Evolutionary conservation across 257 asterid species (phyloP).

Genomic region (Solanum gandarillasii): DNA sequence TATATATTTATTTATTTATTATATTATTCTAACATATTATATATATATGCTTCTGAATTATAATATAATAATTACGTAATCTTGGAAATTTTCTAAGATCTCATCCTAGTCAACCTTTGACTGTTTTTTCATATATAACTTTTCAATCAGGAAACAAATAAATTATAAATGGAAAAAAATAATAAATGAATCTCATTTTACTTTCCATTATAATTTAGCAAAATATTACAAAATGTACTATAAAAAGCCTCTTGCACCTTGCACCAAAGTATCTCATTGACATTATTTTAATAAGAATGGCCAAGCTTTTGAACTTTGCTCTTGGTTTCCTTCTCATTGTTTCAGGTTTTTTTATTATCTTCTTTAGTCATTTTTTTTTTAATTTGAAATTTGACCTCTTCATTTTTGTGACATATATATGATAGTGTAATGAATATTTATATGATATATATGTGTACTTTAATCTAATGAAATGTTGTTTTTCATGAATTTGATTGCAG

Average conservation of each 20-base stretch:
- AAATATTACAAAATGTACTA: not conserved
- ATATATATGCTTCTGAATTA: not conserved
- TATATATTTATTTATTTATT: too few species aligned
- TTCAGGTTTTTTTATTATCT: not conserved
- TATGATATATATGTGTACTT: not conserved
- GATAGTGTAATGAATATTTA: not conserved
- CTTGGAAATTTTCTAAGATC: not conserved
- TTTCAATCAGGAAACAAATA: not conserved
- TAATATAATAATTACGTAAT: not conserved
- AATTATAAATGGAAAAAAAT: not conserved
- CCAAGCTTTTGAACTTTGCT: not conserved
- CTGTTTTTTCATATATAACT: not conserved
- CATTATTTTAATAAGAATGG: not conserved
- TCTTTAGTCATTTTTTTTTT: not conserved
- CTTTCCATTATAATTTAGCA: not conserved
- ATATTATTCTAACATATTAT: not conserved
- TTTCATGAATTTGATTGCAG: not conserved
- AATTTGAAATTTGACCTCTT: not conserved
- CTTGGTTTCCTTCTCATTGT: not conserved
- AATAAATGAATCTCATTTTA: not conserved
- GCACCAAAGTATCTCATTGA: not conserved
- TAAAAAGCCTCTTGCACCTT: not conserved
- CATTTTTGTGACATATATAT: not conserved
- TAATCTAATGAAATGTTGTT: not conserved
- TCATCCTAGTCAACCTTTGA: not conserved